Evolutionary conservation across 169 alveolate species (phyloP).

Genomic region (Amoebophrya sp.): DNA sequence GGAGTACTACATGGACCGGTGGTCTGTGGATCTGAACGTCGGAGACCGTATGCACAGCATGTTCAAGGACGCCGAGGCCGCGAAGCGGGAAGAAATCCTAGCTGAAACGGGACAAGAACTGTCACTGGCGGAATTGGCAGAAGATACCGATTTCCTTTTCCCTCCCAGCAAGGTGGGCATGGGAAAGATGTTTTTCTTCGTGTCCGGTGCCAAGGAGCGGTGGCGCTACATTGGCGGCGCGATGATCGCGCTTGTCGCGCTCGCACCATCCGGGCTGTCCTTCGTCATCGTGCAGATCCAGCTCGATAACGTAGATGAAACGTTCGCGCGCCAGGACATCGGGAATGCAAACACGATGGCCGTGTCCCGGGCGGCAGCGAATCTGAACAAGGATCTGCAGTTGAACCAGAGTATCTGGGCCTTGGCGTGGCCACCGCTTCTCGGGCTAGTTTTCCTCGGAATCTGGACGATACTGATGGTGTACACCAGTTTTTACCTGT

Average conservation of each 20-base stretch:
- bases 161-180: not conserved
- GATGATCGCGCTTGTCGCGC: not conserved
- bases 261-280: not conserved
- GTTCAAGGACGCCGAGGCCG: not conserved
- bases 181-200: not conserved
- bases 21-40: not conserved
- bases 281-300: not conserved
- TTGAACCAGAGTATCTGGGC: not conserved
- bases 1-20: not conserved
- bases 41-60: not conserved
- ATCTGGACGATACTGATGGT: not conserved
- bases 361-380: not conserved
- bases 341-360: not conserved
- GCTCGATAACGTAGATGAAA: not conserved
- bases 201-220: not conserved
- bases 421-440: not conserved
- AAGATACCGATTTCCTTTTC: too few species aligned
- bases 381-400: not conserved
- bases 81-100: too few species aligned
- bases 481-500: not conserved
- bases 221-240: not conserved
- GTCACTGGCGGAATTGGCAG: too few species aligned
- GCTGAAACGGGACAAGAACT: too few species aligned
- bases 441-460: not conserved
- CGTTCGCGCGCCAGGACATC: not conserved